These are phyloP conservation scores for Ustilago tritici DNA, from an alignment of 1,284 basidiomycete genomes.

Conservation along the genomic window DNA sequence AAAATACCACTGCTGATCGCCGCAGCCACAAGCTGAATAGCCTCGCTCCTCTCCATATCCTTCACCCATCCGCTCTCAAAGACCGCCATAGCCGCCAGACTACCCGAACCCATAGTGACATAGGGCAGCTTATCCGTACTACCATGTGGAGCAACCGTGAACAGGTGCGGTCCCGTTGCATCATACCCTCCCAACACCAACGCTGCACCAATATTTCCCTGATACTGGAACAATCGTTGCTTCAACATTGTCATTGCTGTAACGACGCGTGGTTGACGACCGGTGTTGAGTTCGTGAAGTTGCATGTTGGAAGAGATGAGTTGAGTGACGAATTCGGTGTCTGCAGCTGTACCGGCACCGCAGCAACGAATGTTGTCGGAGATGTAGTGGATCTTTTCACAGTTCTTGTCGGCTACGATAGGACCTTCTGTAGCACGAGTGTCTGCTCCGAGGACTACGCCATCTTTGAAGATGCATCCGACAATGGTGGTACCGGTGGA, in stretches of 20 bases:
- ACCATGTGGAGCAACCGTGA: constrained; percentile 96
- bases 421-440: constrained; percentile 93
- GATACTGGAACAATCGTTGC: constrained; percentile 87
- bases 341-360: constrained; percentile 97
- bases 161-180: constrained; percentile 89
- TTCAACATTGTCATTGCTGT: constrained; percentile 99
- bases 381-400: constrained; percentile 97
- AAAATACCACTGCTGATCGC: constrained; percentile 97
- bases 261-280: constrained; percentile 78
- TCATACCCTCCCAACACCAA: constrained; percentile 98
- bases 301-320: constrained; percentile 68
- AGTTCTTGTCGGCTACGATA: constrained; percentile 99
- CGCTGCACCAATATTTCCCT: constrained; percentile 93
- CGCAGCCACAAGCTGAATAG: constrained; percentile 83
- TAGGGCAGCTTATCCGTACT: constrained; percentile 99
- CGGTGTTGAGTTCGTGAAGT: constrained; percentile 67
- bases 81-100: constrained; percentile 96
- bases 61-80: constrained; percentile 91
- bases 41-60: constrained; percentile 85
- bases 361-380: constrained; percentile 84
- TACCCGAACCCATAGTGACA: constrained; percentile 98
- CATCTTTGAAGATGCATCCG: constrained; percentile 90
- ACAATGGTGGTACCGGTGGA: constrained; percentile 93
- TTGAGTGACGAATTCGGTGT: constrained; percentile 84
- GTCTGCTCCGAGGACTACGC: constrained; percentile 94